Evolutionary conservation across 257 asterid genomes (phyloP).

Genomic region (Dorcoceras hygrometricum): DNA sequence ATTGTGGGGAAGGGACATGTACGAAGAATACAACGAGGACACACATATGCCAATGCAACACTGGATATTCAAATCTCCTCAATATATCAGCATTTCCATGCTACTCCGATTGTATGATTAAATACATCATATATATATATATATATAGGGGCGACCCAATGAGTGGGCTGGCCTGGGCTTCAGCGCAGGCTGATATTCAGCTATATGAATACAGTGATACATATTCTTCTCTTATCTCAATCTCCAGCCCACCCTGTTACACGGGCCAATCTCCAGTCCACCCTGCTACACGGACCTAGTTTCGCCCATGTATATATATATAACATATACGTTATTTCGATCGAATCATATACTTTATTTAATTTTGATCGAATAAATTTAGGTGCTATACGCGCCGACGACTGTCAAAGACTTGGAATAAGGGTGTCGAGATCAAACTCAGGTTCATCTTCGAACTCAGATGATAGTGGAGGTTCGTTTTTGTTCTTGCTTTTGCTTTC

Average conservation of each 20-base stretch:
- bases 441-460: conserved; percentile 28
- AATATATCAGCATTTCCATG: conserved; percentile 60
- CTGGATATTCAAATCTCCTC: conserved; percentile 58
- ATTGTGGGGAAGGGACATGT: conserved; percentile 79
- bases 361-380: background rate
- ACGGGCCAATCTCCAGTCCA: too few relatives aligned
- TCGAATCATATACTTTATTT: too few relatives aligned
- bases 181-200: too few relatives aligned
- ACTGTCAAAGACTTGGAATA: conserved; percentile 57
- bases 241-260: too few relatives aligned
- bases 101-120: conserved; percentile 55
- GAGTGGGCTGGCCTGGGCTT: too few relatives aligned
- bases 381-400: conserved; percentile 69
- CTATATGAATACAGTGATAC: too few relatives aligned
- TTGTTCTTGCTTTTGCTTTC: too few relatives aligned
- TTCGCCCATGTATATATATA: background rate
- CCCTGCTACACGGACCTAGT: too few relatives aligned
- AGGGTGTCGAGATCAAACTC: conserved; percentile 38
- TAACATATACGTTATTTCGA: background rate
- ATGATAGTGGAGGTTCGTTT: conserved; percentile 32
- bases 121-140: background rate
- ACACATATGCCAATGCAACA: conserved; percentile 60
- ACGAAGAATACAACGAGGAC: conserved; percentile 35
- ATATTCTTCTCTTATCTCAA: too few relatives aligned
- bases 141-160: too few relatives aligned